A percentile compares a stretch with the other conserved stretches of the same genome.
phyloP scores from a whole-genome alignment of 2,329 filamentous ascomycete genomes.

The Stagonosporopsis cucurbitacearum region DNA sequence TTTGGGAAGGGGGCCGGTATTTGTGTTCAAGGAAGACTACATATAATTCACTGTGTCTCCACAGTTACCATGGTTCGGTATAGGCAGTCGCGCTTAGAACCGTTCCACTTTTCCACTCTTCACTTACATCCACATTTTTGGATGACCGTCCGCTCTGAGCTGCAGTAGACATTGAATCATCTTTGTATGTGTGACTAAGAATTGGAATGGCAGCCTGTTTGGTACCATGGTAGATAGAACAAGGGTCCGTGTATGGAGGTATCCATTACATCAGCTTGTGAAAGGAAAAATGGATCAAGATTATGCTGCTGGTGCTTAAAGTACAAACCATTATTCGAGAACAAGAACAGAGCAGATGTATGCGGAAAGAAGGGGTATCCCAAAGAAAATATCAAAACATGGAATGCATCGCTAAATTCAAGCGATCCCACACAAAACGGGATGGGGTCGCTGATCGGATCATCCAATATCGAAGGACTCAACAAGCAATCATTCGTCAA shows the following conservation, averaged over 20 bases:
- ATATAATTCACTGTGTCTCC: not conserved
- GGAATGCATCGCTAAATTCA: constrained; percentile 13
- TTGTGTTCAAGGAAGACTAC: not conserved
- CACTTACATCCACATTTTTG: not conserved
- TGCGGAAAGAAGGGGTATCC: constrained; percentile 16
- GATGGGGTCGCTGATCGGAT: not conserved
- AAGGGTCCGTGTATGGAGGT: not conserved
- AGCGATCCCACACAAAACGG: not conserved
- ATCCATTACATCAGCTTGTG: too few species aligned
- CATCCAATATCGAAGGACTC: too few species aligned
- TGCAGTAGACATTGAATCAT: not conserved
- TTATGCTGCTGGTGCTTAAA: not conserved
- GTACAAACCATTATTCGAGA: not conserved
- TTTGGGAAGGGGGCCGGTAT: not conserved
- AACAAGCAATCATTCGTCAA: constrained; percentile 34
- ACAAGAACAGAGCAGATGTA: not conserved
- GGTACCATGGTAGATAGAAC: not conserved
- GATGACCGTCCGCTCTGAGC: not conserved
- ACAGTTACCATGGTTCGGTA: not conserved
- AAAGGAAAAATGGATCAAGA: not conserved
- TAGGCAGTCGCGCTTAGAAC: not conserved
- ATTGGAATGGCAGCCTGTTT: not conserved
- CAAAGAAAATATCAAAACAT: constrained; percentile 10
- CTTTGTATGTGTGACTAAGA: not conserved
- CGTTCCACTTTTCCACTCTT: not conserved